These are phyloP conservation scores for Fusarium torreyae DNA, from an alignment of 2,329 filamentous ascomycete species.

Conservation along the genomic window DNA sequence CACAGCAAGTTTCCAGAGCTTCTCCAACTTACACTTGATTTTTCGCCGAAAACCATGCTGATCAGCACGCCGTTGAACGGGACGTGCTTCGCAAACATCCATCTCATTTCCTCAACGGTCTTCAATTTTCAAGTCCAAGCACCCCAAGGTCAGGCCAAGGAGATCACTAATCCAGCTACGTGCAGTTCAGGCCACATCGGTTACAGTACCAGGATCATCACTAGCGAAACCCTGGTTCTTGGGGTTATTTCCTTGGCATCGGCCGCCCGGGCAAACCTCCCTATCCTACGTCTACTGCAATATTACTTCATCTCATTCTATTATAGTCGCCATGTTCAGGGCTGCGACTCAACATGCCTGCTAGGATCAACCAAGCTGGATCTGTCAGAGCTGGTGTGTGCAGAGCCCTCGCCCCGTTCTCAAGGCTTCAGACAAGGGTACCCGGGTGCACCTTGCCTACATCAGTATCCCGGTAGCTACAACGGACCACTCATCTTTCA, in stretches of 20 bases:
- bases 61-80: slow-evolving; percentile 34
- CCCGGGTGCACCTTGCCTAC: slow-evolving; percentile 30
- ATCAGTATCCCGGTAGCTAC: slow-evolving; percentile 35
- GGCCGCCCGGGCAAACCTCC: slow-evolving; percentile 36
- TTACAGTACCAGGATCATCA: slow-evolving; percentile 34
- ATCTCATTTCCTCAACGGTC: slow-evolving; percentile 31
- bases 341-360: slow-evolving; percentile 48
- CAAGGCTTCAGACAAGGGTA: slow-evolving; percentile 26
- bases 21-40: slow-evolving; percentile 2
- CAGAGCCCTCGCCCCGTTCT: slow-evolving; percentile 30
- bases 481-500: slow-evolving; percentile 35
- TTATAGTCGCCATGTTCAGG: slow-evolving; percentile 39
- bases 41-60: slow-evolving; percentile 11
- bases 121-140: slow-evolving; percentile 7
- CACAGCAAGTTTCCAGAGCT: slow-evolving; percentile 1
- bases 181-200: slow-evolving; percentile 40
- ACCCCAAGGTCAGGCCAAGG: slow-evolving; percentile 1
- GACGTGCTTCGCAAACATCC: slow-evolving; percentile 37
- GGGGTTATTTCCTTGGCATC: slow-evolving; percentile 40
- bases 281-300: slow-evolving; percentile 1
- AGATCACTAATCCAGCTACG: slow-evolving; percentile 48
- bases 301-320: slow-evolving; percentile 42
- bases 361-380: slow-evolving; percentile 32
- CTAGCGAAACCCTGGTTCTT: slow-evolving; percentile 40
- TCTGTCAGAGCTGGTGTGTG: slow-evolving; percentile 41